Evolutionary conservation across 495 filamentous ascomycete species (phyloP).

Genomic region (Friedmanniomyces endolithicus): DNA sequence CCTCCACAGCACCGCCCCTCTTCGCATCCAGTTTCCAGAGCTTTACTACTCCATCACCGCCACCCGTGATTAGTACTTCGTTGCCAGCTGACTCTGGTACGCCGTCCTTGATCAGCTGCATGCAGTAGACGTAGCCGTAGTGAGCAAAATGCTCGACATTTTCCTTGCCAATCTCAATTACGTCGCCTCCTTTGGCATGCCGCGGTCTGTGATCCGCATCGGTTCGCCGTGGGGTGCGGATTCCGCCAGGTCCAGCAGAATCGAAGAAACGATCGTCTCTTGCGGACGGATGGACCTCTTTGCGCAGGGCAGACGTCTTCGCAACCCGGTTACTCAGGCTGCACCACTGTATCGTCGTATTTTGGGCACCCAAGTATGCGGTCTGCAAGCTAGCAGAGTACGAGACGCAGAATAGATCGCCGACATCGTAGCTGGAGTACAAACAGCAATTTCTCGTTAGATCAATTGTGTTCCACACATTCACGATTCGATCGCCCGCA

Average conservation of each 20-base stretch:
- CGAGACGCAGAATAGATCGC: conserved; percentile 84
- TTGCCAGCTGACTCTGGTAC: conserved; percentile 50
- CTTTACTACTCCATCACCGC: conserved; percentile 87
- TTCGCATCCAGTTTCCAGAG: conserved; percentile 60
- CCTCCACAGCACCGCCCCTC: conserved; percentile 41
- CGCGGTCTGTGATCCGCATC: conserved; percentile 23
- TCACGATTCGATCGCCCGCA: conserved; percentile 85
- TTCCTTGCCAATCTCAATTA: conserved; percentile 70
- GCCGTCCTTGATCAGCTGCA: conserved; percentile 63
- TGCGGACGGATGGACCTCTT: conserved; percentile 49
- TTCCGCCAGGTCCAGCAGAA: conserved; percentile 71
- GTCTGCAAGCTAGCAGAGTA: conserved; percentile 69
- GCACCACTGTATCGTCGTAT: conserved; percentile 80
- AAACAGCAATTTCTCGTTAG: conserved; percentile 70
- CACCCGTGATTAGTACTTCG: conserved; percentile 77
- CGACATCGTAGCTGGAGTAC: conserved; percentile 87
- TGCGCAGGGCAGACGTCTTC: conserved; percentile 38
- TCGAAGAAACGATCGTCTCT: conserved; percentile 93
- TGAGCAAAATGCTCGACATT: conserved; percentile 84
- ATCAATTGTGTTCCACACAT: conserved; percentile 42
- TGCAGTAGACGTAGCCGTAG: conserved; percentile 89
- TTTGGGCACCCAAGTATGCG: conserved; percentile 85
- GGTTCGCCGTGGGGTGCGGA: conserved; percentile 46
- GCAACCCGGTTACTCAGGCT: conserved; percentile 45
- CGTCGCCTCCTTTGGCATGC: conserved; percentile 42